A percentile compares a stretch with the other conserved stretches of the same genome.
Evolutionary conservation across 2,329 filamentous ascomycete genomes (phyloP).

Genomic region (Teratosphaeriaceae sp.): DNA sequence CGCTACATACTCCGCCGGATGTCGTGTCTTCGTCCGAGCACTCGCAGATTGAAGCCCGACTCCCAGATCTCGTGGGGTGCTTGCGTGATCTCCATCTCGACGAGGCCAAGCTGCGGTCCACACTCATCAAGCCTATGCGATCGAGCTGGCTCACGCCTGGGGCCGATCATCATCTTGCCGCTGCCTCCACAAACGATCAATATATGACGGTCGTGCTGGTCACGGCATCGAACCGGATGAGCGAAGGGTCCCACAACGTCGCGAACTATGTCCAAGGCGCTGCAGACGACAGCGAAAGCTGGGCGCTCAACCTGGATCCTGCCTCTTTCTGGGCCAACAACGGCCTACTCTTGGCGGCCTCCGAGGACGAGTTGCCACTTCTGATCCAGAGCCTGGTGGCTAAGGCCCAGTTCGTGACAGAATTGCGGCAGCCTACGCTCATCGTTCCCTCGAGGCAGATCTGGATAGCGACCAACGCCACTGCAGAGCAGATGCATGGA

Average conservation of each 20-base stretch:
- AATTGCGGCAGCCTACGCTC: constrained; percentile 27
- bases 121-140: constrained; percentile 62
- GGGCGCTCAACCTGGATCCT: constrained; percentile 76
- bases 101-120: constrained; percentile 46
- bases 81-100: constrained; percentile 56
- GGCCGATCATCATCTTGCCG: constrained; percentile 46
- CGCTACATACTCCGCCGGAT: constrained; percentile 63
- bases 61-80: constrained; percentile 51
- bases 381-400: constrained; percentile 35
- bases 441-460: constrained; percentile 37
- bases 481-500: constrained; percentile 33
- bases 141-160: constrained; percentile 71
- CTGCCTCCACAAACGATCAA: constrained; percentile 45
- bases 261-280: constrained; percentile 87
- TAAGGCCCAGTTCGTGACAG: constrained; percentile 9
- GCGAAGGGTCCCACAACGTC: constrained; percentile 58
- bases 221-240: constrained; percentile 72
- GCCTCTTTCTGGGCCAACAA: constrained; percentile 70
- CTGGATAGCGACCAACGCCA: constrained; percentile 33
- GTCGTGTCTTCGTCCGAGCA: constrained; percentile 70
- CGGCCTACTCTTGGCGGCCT: constrained; percentile 51
- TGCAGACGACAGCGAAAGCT: constrained; percentile 90
- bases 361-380: constrained; percentile 57
- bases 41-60: constrained; percentile 62
- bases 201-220: constrained; percentile 71